phyloP scores from a whole-genome alignment of 805 yeast species.

The Starmerella floricola region DNA sequence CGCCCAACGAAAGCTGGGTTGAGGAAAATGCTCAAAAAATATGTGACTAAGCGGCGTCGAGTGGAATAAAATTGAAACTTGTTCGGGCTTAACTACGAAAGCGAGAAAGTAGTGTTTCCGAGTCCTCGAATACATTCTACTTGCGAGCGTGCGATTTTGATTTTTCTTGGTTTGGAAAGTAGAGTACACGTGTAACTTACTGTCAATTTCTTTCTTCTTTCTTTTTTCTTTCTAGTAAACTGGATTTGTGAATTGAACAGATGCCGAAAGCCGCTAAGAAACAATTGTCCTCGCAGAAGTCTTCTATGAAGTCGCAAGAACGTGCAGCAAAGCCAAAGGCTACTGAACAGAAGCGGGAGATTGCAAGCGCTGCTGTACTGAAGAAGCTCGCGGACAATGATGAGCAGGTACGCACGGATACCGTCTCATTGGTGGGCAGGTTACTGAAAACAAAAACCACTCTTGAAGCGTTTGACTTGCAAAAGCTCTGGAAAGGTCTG shows the following conservation, averaged over 20 bases:
- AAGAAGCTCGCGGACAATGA: slow-evolving; percentile 20
- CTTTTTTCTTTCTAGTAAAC: too few species aligned
- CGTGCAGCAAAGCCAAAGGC: not conserved
- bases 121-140: too few species aligned
- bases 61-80: too few species aligned
- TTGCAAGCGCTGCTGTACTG: slow-evolving; percentile 13
- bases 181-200: too few species aligned
- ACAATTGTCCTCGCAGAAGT: not conserved
- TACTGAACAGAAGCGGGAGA: not conserved
- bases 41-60: too few species aligned
- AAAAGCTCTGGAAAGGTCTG: slow-evolving; percentile 92
- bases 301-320: not conserved
- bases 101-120: too few species aligned
- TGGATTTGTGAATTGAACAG: not conserved
- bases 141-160: too few species aligned
- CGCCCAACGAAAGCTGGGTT: not conserved
- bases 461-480: slow-evolving; percentile 42
- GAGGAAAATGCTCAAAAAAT: too few species aligned
- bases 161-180: too few species aligned
- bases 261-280: slow-evolving; percentile 6
- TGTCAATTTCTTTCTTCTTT: too few species aligned
- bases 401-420: slow-evolving; percentile 59
- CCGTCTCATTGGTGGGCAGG: slow-evolving; percentile 51
- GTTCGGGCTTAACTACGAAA: too few species aligned
- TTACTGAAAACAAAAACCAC: slow-evolving; percentile 39